Evolutionary conservation across 1,284 basidiomycete genomes (phyloP).

Genomic region (Psilocybe mexicana): DNA sequence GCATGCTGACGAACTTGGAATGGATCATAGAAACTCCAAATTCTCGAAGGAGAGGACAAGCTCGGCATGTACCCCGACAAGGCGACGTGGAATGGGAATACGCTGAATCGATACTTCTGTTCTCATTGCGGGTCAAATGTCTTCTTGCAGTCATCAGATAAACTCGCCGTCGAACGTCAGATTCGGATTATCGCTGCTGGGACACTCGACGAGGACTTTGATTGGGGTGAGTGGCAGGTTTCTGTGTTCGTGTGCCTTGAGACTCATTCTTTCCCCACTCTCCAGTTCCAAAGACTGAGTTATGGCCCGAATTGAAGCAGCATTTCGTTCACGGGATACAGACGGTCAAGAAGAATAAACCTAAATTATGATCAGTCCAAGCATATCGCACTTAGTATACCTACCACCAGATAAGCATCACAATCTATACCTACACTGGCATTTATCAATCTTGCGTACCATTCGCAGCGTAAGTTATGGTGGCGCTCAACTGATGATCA

Average conservation of each 20-base stretch:
- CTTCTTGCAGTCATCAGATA: slow-evolving; percentile 21
- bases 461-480: no score
- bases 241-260: not conserved
- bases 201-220: slow-evolving; percentile 25
- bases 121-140: slow-evolving; percentile 32
- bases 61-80: slow-evolving; percentile 28
- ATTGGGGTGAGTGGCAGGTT: slow-evolving; percentile 24
- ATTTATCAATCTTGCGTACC: no score
- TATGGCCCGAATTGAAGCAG: slow-evolving; percentile 10
- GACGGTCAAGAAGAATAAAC: slow-evolving; percentile 1
- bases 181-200: slow-evolving; percentile 24
- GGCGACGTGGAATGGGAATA: slow-evolving; percentile 28
- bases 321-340: slow-evolving; percentile 10
- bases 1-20: not conserved
- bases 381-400: no score
- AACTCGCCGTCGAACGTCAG: slow-evolving; percentile 14
- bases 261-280: not conserved
- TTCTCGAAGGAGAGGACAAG: slow-evolving; percentile 28
- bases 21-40: slow-evolving; percentile 25
- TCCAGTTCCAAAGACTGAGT: slow-evolving; percentile 9
- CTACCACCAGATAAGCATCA: no score
- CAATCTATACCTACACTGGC: no score
- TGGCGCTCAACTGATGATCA: no score
- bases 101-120: slow-evolving; percentile 32
- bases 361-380: slow-evolving; percentile 2